Percentiles rank a stretch among this genome's conserved stretches.
phyloP scores from a whole-genome alignment of 192 early-diverging fungal genomes.

The Podila clonocystis region DNA sequence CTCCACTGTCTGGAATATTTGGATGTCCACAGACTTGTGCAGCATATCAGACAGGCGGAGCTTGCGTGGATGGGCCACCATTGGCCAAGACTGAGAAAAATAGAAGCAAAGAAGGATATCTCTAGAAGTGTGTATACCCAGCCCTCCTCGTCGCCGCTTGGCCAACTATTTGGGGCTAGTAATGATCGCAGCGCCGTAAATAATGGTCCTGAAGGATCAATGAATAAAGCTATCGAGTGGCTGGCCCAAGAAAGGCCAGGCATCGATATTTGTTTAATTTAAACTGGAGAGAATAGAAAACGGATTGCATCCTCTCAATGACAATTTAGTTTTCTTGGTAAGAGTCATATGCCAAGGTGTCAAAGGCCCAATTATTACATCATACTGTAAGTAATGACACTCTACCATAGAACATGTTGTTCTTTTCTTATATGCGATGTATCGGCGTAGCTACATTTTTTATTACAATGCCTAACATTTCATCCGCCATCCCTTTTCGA shows the following conservation, averaged over 20 bases:
- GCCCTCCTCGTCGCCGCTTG: too few species aligned
- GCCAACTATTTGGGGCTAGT: not conserved
- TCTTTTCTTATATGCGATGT: too few species aligned
- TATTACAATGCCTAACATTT: too few species aligned
- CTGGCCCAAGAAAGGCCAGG: conserved; percentile 26
- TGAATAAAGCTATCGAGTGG: conserved; percentile 45
- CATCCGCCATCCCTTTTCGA: too few species aligned
- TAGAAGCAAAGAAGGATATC: conserved; percentile 12
- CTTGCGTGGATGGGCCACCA: conserved; percentile 30
- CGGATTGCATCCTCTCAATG: too few species aligned
- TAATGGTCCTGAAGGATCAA: not conserved
- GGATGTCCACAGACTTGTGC: conserved; percentile 14
- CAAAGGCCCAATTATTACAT: too few species aligned
- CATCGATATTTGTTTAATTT: conserved; percentile 16
- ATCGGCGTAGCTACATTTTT: too few species aligned
- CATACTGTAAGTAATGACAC: too few species aligned
- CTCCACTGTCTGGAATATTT: conserved; percentile 30
- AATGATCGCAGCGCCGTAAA: not conserved
- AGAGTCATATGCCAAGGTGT: too few species aligned
- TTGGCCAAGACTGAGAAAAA: conserved; percentile 16
- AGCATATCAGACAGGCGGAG: conserved; percentile 4
- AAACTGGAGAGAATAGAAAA: not conserved
- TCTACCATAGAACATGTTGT: too few species aligned
- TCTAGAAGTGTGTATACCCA: not conserved
- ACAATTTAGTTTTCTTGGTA: too few species aligned